Evolutionary conservation across 2,329 filamentous ascomycete species (phyloP), one percentile per base, ranked within the genome.

Genomic region (Fusarium newnesense): DNA sequence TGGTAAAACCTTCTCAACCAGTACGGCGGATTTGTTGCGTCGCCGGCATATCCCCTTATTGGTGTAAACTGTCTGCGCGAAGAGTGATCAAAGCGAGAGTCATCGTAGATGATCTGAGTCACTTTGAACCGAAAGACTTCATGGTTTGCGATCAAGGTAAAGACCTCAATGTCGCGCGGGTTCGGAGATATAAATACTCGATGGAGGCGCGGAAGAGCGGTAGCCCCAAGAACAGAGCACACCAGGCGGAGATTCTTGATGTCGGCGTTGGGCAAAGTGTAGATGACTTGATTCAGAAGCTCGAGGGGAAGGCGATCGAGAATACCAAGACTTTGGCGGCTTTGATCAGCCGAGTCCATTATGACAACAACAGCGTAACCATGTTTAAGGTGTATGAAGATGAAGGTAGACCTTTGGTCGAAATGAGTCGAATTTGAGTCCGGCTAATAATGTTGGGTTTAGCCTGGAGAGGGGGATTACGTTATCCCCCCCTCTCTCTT

Each of bases 131-230:
- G 50, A n/a, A 66, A 73, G 9, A 21, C 1, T 3, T 74, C 60
- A n/a, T 76, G 64, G 8, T 65, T 47, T 2, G 70, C 72, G 18
- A 78, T 54, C 7, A 61, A 53, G 9, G 34, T 50, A 8, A 78
- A 74, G 9, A 76, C 70, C 8, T 69, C 40, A 3, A 76, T 67
- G 28, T 78, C 60, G 19, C n/a, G 60, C 5, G 40, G 61, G 28
- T 75, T 68, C 4, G 74, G 18, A 0, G 75, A 78, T 19, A 78
- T 40, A 12, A 78, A 78, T 0, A 72, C 32, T 1, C 76, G 72
- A 4, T 11, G n/a, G 1, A 72, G 13, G 4, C 37, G 60, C 0
- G 12, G 58, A 0, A 15, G 57, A 21, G 47, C 32, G 9, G 11
- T 9, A 1, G 24, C 16, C 7, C 16, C 9, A 3, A 68, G 34